phyloP scores from a whole-genome alignment of 768 basidiomycete species.

The Trichaptum fuscoviolaceum region DNA sequence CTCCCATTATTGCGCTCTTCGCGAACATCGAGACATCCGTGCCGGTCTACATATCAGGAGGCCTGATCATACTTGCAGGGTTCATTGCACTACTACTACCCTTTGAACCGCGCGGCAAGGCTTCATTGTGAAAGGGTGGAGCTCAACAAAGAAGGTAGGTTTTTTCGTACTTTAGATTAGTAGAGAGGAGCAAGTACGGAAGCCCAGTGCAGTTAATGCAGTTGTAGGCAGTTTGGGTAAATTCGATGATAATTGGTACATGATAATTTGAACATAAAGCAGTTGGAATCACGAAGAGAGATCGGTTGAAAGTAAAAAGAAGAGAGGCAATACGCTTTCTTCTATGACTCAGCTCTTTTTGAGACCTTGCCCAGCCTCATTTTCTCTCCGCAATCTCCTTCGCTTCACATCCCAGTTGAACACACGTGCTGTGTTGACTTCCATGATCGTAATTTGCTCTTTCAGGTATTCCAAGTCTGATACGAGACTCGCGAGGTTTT shows the following conservation, averaged over 20 bases:
- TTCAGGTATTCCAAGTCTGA: conserved; percentile 91
- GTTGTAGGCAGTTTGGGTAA: neutral
- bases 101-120: conserved; percentile 71
- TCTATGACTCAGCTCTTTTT: conserved; percentile 1
- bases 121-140: conserved; percentile 43
- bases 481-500: conserved; percentile 56
- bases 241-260: neutral
- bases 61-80: conserved; percentile 56
- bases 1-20: conserved; percentile 67
- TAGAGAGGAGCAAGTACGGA: neutral
- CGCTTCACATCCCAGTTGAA: conserved; percentile 96
- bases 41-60: conserved; percentile 70
- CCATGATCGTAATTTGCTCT: conserved; percentile 96
- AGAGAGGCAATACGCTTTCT: neutral
- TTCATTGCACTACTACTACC: conserved; percentile 57
- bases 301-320: neutral
- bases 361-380: conserved; percentile 27
- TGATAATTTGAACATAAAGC: neutral
- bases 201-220: too few species aligned
- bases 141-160: neutral
- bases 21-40: conserved; percentile 58
- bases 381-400: conserved; percentile 52
- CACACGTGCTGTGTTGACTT: conserved; percentile 89
- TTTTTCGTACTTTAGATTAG: neutral
- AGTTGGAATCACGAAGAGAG: neutral